Percentiles rank a stretch among this genome's conserved stretches.
Conservation (phyloP, 495 filamentous ascomycete genomes). For the Aspergillus steynii region DNA sequence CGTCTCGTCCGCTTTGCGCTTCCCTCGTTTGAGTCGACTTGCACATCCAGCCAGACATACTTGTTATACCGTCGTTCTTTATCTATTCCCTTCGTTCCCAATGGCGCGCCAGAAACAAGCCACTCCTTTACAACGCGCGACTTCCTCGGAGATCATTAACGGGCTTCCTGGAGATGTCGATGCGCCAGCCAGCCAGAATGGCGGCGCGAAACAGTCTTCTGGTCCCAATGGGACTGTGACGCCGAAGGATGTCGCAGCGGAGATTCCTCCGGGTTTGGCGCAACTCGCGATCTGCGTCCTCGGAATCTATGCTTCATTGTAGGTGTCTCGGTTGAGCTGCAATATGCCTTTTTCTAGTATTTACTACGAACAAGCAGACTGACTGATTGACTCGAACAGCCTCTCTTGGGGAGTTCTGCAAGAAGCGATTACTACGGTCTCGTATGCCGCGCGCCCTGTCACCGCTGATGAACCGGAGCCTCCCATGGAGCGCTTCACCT, state of each 20-base stretch:
- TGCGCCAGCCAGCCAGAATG: slow-evolving; percentile 32
- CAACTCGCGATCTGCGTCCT: slow-evolving; percentile 84
- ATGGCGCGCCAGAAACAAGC: slow-evolving; percentile 77
- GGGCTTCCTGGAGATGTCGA: slow-evolving; percentile 34
- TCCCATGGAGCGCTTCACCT: slow-evolving; percentile 72
- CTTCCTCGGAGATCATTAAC: slow-evolving; percentile 62
- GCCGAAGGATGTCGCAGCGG: slow-evolving; percentile 28
- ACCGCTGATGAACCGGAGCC: slow-evolving; percentile 53
- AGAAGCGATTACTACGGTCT: slow-evolving; percentile 96
- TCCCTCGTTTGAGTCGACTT: not conserved
- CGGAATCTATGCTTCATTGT: slow-evolving; percentile 97
- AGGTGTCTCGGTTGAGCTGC: slow-evolving; percentile 31
- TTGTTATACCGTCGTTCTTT: not conserved
- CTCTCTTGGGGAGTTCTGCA: slow-evolving; percentile 95
- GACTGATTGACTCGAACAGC: slow-evolving; percentile 44
- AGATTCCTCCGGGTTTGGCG: slow-evolving; percentile 51
- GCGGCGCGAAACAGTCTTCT: slow-evolving; percentile 15
- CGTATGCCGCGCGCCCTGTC: slow-evolving; percentile 54
- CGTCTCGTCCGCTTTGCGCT: slow-evolving; percentile 1
- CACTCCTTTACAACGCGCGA: slow-evolving; percentile 62
- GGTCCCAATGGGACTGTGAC: slow-evolving; percentile 41
- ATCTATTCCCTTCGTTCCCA: slow-evolving; percentile 4
- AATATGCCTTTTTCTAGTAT: not conserved
- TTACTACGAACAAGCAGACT: not conserved
- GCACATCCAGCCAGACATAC: not conserved